Evolutionary conservation across 2,329 filamentous ascomycete genomes (phyloP).

Genomic region (Sporothrix globosa): DNA sequence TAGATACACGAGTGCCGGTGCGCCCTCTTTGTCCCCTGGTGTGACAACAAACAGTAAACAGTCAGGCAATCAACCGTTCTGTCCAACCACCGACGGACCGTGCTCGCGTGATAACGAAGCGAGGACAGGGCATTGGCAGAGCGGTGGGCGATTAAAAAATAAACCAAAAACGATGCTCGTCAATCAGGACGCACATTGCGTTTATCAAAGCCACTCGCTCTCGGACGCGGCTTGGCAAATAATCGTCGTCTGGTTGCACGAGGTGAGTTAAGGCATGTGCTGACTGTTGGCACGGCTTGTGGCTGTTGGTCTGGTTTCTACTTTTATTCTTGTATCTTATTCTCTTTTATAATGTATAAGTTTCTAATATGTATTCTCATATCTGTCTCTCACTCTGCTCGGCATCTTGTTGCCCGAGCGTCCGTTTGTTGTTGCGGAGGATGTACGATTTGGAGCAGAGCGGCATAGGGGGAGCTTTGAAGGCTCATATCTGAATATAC

Average conservation of each 20-base stretch:
- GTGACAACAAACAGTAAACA: background rate
- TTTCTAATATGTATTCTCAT: too few relatives aligned
- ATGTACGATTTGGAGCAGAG: background rate
- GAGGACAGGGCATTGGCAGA: background rate
- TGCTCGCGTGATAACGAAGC: conserved; percentile 14
- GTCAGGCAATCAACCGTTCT: background rate
- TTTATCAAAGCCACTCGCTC: background rate
- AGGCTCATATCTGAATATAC: conserved; percentile 11
- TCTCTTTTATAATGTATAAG: too few relatives aligned
- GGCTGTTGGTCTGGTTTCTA: background rate
- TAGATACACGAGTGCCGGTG: conserved; percentile 1
- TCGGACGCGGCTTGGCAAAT: conserved; percentile 16
- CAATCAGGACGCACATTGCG: background rate
- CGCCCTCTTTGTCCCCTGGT: background rate
- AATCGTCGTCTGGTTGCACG: background rate
- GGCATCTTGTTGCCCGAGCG: conserved; percentile 9
- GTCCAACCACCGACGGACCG: background rate
- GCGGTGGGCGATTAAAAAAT: background rate
- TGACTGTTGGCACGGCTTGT: conserved; percentile 1
- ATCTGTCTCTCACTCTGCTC: background rate
- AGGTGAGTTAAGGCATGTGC: background rate
- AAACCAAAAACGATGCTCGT: background rate
- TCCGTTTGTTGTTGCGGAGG: conserved; percentile 10
- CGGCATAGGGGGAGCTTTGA: background rate
- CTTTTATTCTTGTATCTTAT: background rate